Base-by-base conservation (phyloP, 257 asterid genomes). In the Przewalskia tangutica region DNA sequence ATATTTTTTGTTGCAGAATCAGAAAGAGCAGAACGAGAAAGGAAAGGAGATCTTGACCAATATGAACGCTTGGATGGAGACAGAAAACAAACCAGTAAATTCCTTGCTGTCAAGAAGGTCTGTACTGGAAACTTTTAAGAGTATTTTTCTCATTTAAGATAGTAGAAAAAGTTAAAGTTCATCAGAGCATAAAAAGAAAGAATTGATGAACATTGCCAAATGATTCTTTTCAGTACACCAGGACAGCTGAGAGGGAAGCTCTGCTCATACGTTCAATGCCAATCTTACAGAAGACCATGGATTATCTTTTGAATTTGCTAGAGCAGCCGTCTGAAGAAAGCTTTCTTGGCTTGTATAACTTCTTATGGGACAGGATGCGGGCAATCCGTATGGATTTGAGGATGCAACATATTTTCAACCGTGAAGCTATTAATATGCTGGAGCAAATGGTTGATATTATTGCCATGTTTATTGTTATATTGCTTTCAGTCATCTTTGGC, bases 201-300 rank as follows among this genome's bases (percentile, higher is more conserved):
- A 82, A 81, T 84, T 81, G 46, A 81, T 46, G 56, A 80, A 83
- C 80, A 60, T 66, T 83, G 58, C 83, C 78, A 65, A 44, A 63
- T 89, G 86, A 79, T 82, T 68, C 46, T 75, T 85, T 86, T 82
- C 95, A 96, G 99, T 96, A 96, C 89, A 96, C 84, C 81, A 91
- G 99, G 92, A 94, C 99, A 77, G 99, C 98, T 36, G 98, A 92
- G 92, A 92, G 99, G 90, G 98, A 96, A 88, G 97, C 99, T 60
- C 88, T 81, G 82, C 89, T 96, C 88, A 96, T 96, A 82, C 94
- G 99, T 44, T 97, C 99, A 34, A 89, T 96, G 97, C 95, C 97
- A 66, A 86, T 96, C 85, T 88, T 96, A 89, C 96, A 91, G 77
- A 92, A 83, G 88, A 93, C 97, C 27, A 94, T 94, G 91, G 92